Evolutionary conservation across 2,329 filamentous ascomycete genomes (phyloP).

Genomic region (Colletotrichum tropicicola): DNA sequence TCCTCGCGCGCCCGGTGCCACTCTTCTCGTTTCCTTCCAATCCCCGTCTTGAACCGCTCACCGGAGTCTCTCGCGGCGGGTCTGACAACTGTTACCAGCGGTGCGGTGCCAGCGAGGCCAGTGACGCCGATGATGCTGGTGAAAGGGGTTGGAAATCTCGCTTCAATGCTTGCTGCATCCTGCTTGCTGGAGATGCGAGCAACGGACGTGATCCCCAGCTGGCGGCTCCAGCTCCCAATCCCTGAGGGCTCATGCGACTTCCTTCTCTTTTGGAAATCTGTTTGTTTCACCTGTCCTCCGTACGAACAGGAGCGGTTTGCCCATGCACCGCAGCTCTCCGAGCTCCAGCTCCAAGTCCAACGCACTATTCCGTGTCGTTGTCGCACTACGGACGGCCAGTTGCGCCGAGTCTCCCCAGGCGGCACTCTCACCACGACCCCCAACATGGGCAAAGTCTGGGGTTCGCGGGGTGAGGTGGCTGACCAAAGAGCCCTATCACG

Average conservation of each 20-base stretch:
- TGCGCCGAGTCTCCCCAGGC: neutral
- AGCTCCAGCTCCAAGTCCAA: neutral
- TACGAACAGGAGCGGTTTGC: too few relatives aligned
- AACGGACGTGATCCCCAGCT: neutral
- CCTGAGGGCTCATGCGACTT: conserved; percentile 19
- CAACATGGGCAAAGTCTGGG: conserved; percentile 9
- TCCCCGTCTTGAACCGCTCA: neutral
- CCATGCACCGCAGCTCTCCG: conserved; percentile 5
- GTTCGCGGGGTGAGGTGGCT: conserved; percentile 18
- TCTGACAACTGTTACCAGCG: neutral
- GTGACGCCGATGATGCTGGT: neutral
- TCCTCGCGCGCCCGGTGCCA: neutral
- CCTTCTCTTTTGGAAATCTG: conserved; percentile 17
- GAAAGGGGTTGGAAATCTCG: conserved; percentile 16
- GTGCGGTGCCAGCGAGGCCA: conserved; percentile 4
- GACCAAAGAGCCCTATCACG: neutral
- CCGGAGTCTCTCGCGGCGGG: conserved; percentile 7
- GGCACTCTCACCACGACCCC: neutral
- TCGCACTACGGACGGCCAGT: conserved; percentile 1
- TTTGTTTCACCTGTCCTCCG: neutral
- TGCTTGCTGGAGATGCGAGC: neutral
- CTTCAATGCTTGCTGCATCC: conserved; percentile 16
- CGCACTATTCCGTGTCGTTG: neutral
- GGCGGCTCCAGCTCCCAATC: neutral
- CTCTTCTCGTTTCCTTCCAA: conserved; percentile 6